Conservation (phyloP, 345 rosid species). For the Moricandia arvensis region DNA sequence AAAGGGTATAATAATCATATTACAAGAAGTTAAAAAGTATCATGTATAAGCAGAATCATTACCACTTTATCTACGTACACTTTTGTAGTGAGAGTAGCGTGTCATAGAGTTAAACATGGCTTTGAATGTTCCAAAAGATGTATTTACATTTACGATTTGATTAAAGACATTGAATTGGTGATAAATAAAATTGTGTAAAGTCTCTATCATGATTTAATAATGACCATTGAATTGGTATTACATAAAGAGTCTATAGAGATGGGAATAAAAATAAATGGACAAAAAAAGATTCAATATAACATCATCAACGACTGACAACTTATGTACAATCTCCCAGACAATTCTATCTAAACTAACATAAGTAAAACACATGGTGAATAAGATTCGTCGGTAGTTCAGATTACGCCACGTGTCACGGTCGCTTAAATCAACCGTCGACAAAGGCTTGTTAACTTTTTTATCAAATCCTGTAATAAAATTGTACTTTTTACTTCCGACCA, state of each 20-base stretch:
- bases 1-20: no score
- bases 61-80: no score
- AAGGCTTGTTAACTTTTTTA: slow-evolving; percentile 6
- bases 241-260: neutral
- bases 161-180: neutral
- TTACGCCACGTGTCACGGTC: slow-evolving; percentile 25
- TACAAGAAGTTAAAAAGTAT: no score
- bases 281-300: slow-evolving; percentile 1
- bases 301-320: slow-evolving; percentile 1
- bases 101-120: neutral
- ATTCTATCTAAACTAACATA: slow-evolving; percentile 19
- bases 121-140: neutral
- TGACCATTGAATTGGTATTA: slow-evolving; percentile 6
- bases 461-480: neutral
- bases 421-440: slow-evolving; percentile 10
- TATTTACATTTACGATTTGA: neutral
- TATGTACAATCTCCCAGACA: slow-evolving; percentile 22
- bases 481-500: neutral
- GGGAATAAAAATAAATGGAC: neutral
- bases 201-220: neutral
- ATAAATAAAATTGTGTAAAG: neutral
- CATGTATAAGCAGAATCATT: no score
- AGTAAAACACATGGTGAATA: slow-evolving; percentile 5
- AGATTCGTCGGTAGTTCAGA: neutral
- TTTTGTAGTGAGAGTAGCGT: neutral